Conservation (phyloP, 768 basidiomycete species). For the Kondoa malvinella region DNA sequence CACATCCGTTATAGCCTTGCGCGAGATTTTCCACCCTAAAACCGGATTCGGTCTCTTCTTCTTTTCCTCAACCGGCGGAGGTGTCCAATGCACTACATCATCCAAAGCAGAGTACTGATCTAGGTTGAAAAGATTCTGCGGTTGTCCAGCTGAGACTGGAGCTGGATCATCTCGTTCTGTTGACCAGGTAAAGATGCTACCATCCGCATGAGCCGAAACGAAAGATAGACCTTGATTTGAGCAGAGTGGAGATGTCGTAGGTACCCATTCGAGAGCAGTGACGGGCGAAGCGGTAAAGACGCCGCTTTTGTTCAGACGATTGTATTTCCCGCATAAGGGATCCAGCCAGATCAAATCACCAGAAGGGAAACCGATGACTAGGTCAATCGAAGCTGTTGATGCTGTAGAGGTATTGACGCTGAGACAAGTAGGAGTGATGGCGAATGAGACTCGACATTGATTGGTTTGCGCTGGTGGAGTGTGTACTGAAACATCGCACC, state of each 20-base stretch:
- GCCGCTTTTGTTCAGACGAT: slow-evolving; percentile 44
- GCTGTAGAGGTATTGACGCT: slow-evolving; percentile 67
- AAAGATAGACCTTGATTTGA: slow-evolving; percentile 39
- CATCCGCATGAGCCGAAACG: slow-evolving; percentile 72
- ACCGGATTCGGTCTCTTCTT: slow-evolving; percentile 56
- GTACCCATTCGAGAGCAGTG: slow-evolving; percentile 82
- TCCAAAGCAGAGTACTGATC: slow-evolving; percentile 23
- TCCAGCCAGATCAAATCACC: slow-evolving; percentile 97
- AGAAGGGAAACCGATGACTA: slow-evolving; percentile 77
- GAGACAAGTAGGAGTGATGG: slow-evolving; percentile 58
- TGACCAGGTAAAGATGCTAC: slow-evolving; percentile 74
- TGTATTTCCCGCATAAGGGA: slow-evolving; percentile 26
- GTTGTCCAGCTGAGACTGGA: background rate
- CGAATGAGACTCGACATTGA: background rate
- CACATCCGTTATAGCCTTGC: slow-evolving; percentile 58
- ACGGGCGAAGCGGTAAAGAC: slow-evolving; percentile 48
- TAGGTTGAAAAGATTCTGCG: slow-evolving; percentile 9
- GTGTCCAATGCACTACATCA: slow-evolving; percentile 35
- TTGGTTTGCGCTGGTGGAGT: background rate
- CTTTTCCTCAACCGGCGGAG: slow-evolving; percentile 37
- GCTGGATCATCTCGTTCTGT: slow-evolving; percentile 62
- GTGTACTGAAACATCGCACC: background rate
- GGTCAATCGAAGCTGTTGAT: slow-evolving; percentile 58
- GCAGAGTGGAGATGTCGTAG: slow-evolving; percentile 38
- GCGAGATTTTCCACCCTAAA: slow-evolving; percentile 70